These are phyloP conservation scores for Lunasporangiospora selenospora DNA, from an alignment of 192 early-diverging fungal species.

Conservation along the genomic window DNA sequence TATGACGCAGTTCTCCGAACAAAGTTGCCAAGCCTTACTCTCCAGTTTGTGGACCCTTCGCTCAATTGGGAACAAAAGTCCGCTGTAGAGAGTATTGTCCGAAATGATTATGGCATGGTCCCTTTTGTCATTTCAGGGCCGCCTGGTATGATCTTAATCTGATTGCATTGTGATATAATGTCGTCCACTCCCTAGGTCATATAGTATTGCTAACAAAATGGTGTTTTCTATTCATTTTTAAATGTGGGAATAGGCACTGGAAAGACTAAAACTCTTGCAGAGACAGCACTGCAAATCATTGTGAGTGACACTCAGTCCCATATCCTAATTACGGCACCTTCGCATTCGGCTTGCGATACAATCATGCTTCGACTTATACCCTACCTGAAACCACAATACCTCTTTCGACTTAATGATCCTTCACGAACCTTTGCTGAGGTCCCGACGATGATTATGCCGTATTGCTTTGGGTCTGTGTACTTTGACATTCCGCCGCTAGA, in stretches of 20 bases:
- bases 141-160: slow-evolving; percentile 43
- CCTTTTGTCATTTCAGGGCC: slow-evolving; percentile 46
- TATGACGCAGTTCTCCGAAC: slow-evolving; percentile 19
- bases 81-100: slow-evolving; percentile 40
- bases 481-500: slow-evolving; percentile 55
- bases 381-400: slow-evolving; percentile 37
- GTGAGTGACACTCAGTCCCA: slow-evolving; percentile 38
- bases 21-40: slow-evolving; percentile 29
- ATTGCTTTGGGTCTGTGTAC: slow-evolving; percentile 40
- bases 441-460: slow-evolving; percentile 51
- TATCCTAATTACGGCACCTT: slow-evolving; percentile 61
- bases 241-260: slow-evolving; percentile 59
- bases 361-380: slow-evolving; percentile 53
- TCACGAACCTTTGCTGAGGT: slow-evolving; percentile 53
- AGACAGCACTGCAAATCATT: slow-evolving; percentile 55
- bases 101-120: slow-evolving; percentile 38
- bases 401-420: slow-evolving; percentile 56
- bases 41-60: slow-evolving; percentile 33
- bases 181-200: not conserved
- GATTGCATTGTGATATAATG: too few species aligned
- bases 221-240: too few species aligned
- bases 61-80: slow-evolving; percentile 46
- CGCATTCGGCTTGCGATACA: slow-evolving; percentile 59
- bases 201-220: too few species aligned
- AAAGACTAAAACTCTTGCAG: slow-evolving; percentile 63